Conservation (phyloP, 148 eudicot genomes). For the Diospyros kaki region DNA sequence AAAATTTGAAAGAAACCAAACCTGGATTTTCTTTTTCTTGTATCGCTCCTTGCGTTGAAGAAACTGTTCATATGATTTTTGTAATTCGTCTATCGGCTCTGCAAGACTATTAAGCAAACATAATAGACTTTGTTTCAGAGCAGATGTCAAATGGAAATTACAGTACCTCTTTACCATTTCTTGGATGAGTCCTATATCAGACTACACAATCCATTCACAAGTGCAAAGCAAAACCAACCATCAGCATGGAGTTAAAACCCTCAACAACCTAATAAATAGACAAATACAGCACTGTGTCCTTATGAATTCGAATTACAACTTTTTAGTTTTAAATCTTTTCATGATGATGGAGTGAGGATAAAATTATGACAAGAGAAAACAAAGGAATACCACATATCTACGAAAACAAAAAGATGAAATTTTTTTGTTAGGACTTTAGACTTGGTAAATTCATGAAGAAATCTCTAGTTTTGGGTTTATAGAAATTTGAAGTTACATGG, state of each 20-base stretch:
- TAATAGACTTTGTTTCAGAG: slow-evolving; percentile 11
- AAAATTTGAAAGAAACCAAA: slow-evolving; percentile 16
- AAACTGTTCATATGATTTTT: slow-evolving; percentile 78
- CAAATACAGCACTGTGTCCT: background rate
- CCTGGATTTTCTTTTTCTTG: slow-evolving; percentile 64
- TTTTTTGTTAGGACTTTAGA: no score
- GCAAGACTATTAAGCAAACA: slow-evolving; percentile 59
- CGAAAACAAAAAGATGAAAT: background rate
- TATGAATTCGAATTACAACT: background rate
- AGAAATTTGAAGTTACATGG: no score
- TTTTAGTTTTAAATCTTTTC: background rate
- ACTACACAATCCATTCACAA: background rate
- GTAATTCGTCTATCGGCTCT: slow-evolving; percentile 82
- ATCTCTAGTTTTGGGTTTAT: no score
- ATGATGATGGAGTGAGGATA: background rate
- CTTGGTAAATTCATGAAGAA: no score
- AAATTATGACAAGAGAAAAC: background rate
- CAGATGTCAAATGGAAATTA: background rate
- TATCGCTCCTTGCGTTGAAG: slow-evolving; percentile 63
- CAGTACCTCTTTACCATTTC: background rate
- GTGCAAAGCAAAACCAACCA: background rate
- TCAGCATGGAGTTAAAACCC: background rate
- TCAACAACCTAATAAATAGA: background rate
- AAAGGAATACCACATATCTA: background rate
- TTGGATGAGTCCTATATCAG: background rate